Percentiles rank a stretch among this genome's conserved stretches.
Conservation (phyloP, 441 rosid genomes). For the Bocquillonia castaneifolia region DNA sequence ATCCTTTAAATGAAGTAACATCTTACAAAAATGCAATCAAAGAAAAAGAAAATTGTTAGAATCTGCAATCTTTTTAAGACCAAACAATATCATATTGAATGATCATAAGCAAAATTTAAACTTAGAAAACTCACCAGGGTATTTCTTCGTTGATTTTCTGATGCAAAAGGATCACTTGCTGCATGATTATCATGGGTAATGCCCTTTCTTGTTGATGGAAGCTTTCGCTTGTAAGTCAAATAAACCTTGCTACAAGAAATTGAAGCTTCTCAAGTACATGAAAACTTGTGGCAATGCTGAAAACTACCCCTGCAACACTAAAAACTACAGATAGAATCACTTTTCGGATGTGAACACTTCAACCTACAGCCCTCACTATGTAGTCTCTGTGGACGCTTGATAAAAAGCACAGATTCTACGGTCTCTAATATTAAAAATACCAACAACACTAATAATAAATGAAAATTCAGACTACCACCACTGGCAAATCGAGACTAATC, state of each 20-base stretch:
- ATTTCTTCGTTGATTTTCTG: conserved; percentile 25
- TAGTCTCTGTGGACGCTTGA: no score
- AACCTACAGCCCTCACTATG: no score
- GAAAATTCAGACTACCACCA: no score
- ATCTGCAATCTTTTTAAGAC: no score
- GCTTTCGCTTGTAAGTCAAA: conserved; percentile 42
- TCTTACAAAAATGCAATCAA: no score
- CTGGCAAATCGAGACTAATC: no score
- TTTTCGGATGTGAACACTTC: no score
- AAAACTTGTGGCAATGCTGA: conserved; percentile 15
- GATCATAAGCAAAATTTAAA: conserved; percentile 2
- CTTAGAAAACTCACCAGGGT: conserved; percentile 26
- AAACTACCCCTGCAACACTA: background rate
- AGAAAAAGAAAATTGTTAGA: background rate
- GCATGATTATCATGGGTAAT: conserved; percentile 11
- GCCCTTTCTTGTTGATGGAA: conserved; percentile 20
- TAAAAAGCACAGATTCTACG: no score
- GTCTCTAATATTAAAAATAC: no score
- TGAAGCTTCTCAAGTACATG: conserved; percentile 10
- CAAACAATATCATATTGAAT: background rate
- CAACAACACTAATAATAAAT: no score
- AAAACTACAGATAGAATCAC: background rate
- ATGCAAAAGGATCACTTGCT: conserved; percentile 4
- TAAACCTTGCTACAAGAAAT: conserved; percentile 35
- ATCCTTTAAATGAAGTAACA: no score